These are phyloP conservation scores for Colletotrichum cuscutae DNA, from an alignment of 2,329 filamentous ascomycete genomes.

Conservation along the genomic window DNA sequence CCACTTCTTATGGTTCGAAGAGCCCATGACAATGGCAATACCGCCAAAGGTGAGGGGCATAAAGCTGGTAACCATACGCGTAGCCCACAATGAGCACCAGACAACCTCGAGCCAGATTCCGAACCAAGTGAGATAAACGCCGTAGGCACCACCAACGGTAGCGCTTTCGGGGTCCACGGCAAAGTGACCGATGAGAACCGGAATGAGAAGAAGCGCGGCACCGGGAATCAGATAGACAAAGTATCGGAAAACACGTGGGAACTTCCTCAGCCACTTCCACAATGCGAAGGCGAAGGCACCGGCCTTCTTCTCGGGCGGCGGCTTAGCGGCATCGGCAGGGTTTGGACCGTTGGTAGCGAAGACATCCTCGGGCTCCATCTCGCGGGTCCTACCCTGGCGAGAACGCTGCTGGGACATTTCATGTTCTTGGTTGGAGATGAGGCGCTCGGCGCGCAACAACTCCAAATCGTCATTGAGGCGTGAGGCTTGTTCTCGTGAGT, in stretches of 20 bases:
- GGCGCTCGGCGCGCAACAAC: slow-evolving; percentile 57
- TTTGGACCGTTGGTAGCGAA: slow-evolving; percentile 52
- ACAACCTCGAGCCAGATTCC: slow-evolving; percentile 94
- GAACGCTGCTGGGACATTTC: slow-evolving; percentile 41
- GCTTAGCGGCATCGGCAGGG: slow-evolving; percentile 28
- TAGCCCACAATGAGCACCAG: slow-evolving; percentile 91
- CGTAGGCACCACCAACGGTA: slow-evolving; percentile 73
- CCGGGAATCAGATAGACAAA: slow-evolving; percentile 59
- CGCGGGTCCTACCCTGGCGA: slow-evolving; percentile 45
- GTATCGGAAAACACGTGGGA: slow-evolving; percentile 61
- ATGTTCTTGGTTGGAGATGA: slow-evolving; percentile 56
- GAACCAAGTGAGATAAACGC: slow-evolving; percentile 87
- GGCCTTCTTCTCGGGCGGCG: slow-evolving; percentile 34
- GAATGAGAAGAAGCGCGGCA: slow-evolving; percentile 56
- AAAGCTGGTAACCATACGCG: slow-evolving; percentile 62
- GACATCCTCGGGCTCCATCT: slow-evolving; percentile 54
- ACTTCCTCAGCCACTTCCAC: slow-evolving; percentile 58
- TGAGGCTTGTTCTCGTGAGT: slow-evolving; percentile 43
- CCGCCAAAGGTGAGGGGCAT: slow-evolving; percentile 58
- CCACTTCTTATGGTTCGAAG: slow-evolving; percentile 94
- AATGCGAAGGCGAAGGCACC: slow-evolving; percentile 45
- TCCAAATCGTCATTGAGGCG: slow-evolving; percentile 61
- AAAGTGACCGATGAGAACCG: slow-evolving; percentile 55
- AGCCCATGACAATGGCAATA: slow-evolving; percentile 77
- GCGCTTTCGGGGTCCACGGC: slow-evolving; percentile 49